A percentile compares a stretch with the other conserved stretches of the same genome.
Conservation (phyloP, 139 green algal species). For the Volvox reticuliferus region DNA sequence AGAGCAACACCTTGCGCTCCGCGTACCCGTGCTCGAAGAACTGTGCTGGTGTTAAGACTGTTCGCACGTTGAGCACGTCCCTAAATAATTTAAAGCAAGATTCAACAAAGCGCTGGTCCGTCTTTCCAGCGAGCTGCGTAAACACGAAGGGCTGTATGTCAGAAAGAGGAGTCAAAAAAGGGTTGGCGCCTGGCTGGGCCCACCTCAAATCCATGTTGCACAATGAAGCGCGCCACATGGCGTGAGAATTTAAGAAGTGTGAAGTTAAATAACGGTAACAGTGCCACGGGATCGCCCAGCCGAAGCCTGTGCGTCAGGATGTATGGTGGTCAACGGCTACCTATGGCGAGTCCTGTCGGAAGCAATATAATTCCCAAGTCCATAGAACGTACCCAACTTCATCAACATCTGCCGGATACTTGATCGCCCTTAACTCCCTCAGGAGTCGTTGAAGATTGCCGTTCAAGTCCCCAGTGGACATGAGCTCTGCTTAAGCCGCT, state of each 20-base stretch:
- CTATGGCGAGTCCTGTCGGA: neutral
- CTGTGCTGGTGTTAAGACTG: conserved; percentile 73
- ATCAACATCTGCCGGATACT: conserved; percentile 65
- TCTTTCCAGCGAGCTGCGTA: conserved; percentile 80
- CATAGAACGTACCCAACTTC: conserved; percentile 67
- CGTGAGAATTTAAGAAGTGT: conserved; percentile 72
- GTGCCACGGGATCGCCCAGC: conserved; percentile 67
- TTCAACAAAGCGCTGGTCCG: conserved; percentile 81
- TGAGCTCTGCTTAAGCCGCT: neutral
- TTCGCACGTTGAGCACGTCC: conserved; percentile 72
- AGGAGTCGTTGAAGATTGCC: conserved; percentile 69
- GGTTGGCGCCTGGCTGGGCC: neutral
- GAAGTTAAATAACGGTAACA: conserved; percentile 75
- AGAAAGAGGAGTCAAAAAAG: neutral
- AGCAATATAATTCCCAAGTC: neutral
- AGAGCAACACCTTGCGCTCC: conserved; percentile 82
- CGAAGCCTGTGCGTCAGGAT: conserved; percentile 46
- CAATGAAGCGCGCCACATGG: conserved; percentile 66
- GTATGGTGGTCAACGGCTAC: conserved; percentile 1
- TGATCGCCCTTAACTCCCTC: conserved; percentile 65
- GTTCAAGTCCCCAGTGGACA: conserved; percentile 68
- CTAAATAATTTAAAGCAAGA: conserved; percentile 71
- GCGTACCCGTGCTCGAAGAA: conserved; percentile 87
- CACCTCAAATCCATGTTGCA: conserved; percentile 67
- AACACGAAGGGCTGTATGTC: neutral